Conservation (phyloP, 176 grass and related monocot genomes). For the Tuctoria greenei region DNA sequence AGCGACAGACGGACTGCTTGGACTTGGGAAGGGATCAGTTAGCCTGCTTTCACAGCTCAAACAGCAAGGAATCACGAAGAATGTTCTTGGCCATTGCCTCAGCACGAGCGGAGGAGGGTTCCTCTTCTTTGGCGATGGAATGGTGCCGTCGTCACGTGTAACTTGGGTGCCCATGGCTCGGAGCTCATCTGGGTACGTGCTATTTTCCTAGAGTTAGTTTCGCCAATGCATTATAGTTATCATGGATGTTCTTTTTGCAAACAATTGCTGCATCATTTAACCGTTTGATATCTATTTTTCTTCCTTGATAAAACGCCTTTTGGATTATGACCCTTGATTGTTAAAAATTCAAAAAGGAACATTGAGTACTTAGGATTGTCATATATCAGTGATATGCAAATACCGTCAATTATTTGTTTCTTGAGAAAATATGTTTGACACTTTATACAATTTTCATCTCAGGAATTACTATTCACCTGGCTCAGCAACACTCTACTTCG, state of each 20-base stretch:
- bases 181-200: constrained; percentile 46
- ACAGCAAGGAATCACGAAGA: constrained; percentile 80
- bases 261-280: not conserved
- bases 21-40: constrained; percentile 65
- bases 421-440: not conserved
- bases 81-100: constrained; percentile 84
- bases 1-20: constrained; percentile 70
- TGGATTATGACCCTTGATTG: not conserved
- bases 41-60: constrained; percentile 79
- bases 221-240: not conserved
- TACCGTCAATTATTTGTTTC: not conserved
- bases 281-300: not conserved
- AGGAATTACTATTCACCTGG: constrained; percentile 96
- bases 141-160: constrained; percentile 52
- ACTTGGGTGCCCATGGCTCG: constrained; percentile 70
- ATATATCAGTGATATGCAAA: not conserved
- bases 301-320: not conserved
- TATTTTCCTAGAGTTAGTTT: not conserved
- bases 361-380: not conserved
- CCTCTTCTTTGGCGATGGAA: constrained; percentile 91
- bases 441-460: constrained; percentile 8
- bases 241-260: not conserved
- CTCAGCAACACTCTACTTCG: constrained; percentile 62
- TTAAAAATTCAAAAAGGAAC: not conserved
- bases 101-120: constrained; percentile 67